Conservation (phyloP, 106 monocot species). For the Iris macrosiphon region DNA sequence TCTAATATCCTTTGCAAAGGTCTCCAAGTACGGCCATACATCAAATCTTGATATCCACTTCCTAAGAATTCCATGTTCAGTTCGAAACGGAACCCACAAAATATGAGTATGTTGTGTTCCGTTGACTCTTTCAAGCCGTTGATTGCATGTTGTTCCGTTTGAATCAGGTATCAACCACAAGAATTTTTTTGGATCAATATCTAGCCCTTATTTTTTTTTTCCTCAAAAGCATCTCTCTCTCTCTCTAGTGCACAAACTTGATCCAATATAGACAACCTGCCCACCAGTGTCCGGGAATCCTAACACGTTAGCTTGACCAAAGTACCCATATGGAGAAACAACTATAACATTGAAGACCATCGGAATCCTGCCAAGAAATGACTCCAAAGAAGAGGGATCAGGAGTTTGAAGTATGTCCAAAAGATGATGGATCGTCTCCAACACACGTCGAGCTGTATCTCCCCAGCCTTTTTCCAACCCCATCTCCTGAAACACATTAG, state of each 20-base stretch:
- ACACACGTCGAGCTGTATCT: conserved; percentile 49
- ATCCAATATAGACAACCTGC: conserved; percentile 92
- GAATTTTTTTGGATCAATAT: conserved; percentile 78
- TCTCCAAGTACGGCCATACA: conserved; percentile 96
- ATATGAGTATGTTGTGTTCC: conserved; percentile 77
- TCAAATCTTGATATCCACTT: conserved; percentile 99
- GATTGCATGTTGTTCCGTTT: conserved; percentile 89
- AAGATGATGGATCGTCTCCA: conserved; percentile 89
- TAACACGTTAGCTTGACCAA: conserved; percentile 90
- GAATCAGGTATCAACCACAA: conserved; percentile 94
- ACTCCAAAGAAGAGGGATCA: conserved; percentile 72
- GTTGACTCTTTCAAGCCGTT: conserved; percentile 80
- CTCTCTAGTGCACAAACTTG: conserved; percentile 90
- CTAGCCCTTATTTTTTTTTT: conserved; percentile 72
- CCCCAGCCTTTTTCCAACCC: conserved; percentile 98
- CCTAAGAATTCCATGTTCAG: conserved; percentile 66
- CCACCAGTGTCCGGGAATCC: conserved; percentile 94
- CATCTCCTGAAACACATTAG: conserved; percentile 77
- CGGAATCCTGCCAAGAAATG: conserved; percentile 77
- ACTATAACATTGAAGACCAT: conserved; percentile 96
- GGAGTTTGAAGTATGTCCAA: conserved; percentile 89
- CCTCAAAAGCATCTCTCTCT: conserved; percentile 77
- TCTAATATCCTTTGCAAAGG: conserved; percentile 77
- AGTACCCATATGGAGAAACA: conserved; percentile 91
- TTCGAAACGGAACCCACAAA: conserved; percentile 82